Evolutionary conservation across 1,284 basidiomycete species (phyloP).

Genomic region (Gymnopus androsaceus): DNA sequence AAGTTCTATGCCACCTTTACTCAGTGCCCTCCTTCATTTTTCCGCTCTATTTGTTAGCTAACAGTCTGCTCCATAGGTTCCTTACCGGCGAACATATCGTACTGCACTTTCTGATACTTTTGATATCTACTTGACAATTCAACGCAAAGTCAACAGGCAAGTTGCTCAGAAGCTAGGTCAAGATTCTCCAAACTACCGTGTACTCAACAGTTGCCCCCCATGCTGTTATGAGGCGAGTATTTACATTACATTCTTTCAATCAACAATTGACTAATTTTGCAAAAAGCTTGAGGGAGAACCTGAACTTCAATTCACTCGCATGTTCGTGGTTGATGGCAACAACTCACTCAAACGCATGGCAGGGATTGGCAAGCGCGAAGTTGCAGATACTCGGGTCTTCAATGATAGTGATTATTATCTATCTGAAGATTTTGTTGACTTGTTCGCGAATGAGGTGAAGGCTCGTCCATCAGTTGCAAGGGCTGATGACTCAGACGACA

Average conservation of each 20-base stretch:
- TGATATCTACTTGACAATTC: constrained; percentile 1
- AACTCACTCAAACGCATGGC: not conserved
- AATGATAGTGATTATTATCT: constrained; percentile 2
- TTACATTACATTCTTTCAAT: not conserved
- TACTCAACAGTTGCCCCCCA: constrained; percentile 9
- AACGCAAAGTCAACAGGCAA: not conserved
- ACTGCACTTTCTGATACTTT: constrained; percentile 4
- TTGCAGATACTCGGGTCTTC: constrained; percentile 4
- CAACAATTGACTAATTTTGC: not conserved
- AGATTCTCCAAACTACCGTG: not conserved
- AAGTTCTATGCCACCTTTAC: not conserved
- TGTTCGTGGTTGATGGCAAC: constrained; percentile 6
- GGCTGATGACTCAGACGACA: not conserved
- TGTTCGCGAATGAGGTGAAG: constrained; percentile 21
- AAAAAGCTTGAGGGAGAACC: constrained; percentile 1
- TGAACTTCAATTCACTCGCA: not conserved
- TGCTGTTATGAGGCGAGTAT: constrained; percentile 3
- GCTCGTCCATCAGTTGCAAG: not conserved
- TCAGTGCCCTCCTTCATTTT: not conserved
- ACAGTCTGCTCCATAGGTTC: not conserved
- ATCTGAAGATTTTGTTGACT: not conserved
- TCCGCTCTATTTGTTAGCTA: not conserved
- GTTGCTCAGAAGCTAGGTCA: not conserved
- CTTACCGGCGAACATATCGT: constrained; percentile 1
- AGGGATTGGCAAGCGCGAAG: not conserved